These are phyloP conservation scores for Chaetomiaceae sp. DNA, from an alignment of 2,329 filamentous ascomycete genomes.

Conservation along the genomic window DNA sequence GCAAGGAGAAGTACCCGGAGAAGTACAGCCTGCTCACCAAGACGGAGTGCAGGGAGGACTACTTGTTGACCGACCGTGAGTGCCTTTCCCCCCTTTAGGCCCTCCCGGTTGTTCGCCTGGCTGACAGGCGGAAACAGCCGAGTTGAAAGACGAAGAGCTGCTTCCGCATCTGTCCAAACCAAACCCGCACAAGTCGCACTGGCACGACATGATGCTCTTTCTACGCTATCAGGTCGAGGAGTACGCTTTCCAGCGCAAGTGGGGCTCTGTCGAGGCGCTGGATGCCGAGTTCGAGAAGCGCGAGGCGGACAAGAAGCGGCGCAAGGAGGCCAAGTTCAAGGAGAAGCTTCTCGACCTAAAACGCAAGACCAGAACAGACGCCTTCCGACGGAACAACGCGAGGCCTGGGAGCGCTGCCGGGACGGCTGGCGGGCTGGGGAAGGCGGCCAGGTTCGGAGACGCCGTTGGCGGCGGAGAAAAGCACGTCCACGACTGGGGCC, in stretches of 20 bases:
- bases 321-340: constrained; percentile 89
- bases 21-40: constrained; percentile 95
- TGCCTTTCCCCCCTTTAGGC: constrained; percentile 20
- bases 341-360: constrained; percentile 84
- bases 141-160: constrained; percentile 81
- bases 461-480: constrained; percentile 58
- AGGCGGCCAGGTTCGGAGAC: constrained; percentile 66
- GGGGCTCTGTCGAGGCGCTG: constrained; percentile 78
- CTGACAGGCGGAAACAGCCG: constrained; percentile 47
- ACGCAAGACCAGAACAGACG: constrained; percentile 86
- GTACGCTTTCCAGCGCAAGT: constrained; percentile 84
- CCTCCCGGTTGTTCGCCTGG: background rate
- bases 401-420: constrained; percentile 36
- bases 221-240: constrained; percentile 90
- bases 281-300: constrained; percentile 84
- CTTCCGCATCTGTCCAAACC: constrained; percentile 82
- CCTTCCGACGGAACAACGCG: constrained; percentile 67
- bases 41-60: constrained; percentile 93
- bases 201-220: constrained; percentile 99
- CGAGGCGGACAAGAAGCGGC: constrained; percentile 70
- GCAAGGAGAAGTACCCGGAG: constrained; percentile 85
- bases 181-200: constrained; percentile 92
- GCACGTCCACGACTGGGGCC: constrained; percentile 86
- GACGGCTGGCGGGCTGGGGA: constrained; percentile 29
- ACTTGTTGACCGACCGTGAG: constrained; percentile 84